These are phyloP conservation scores for Colletotrichum eremochloae DNA, from an alignment of 2,329 filamentous ascomycete genomes.

Conservation along the genomic window DNA sequence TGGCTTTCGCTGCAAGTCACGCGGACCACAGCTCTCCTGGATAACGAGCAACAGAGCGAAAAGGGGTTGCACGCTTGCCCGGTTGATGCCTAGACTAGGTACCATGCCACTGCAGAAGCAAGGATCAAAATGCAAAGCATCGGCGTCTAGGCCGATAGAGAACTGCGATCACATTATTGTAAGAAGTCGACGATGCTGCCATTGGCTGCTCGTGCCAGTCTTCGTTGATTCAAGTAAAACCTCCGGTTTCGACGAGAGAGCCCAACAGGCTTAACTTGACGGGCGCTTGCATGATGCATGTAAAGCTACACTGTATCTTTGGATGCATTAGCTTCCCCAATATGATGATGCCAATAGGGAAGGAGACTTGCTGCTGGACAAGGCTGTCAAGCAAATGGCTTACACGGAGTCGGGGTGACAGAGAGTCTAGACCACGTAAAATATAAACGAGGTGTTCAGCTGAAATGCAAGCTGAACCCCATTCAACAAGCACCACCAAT, in stretches of 20 bases:
- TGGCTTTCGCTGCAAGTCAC: slow-evolving; percentile 1
- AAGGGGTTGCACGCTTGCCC: no score
- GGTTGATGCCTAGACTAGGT: not conserved
- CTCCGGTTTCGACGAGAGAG: not conserved
- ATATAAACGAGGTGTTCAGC: slow-evolving; percentile 27
- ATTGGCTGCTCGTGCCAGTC: not conserved
- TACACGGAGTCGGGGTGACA: slow-evolving; percentile 29
- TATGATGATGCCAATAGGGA: slow-evolving; percentile 10
- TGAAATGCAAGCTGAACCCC: slow-evolving; percentile 21
- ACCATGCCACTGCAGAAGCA: not conserved
- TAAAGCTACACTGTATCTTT: not conserved
- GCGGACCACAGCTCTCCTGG: not conserved
- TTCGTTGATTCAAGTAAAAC: not conserved
- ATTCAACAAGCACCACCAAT: slow-evolving; percentile 16
- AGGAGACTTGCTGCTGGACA: not conserved
- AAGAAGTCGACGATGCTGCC: not conserved
- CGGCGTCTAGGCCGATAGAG: slow-evolving; percentile 6
- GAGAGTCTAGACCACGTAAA: slow-evolving; percentile 8
- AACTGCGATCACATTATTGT: not conserved
- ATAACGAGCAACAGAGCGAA: not conserved
- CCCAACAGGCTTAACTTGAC: not conserved
- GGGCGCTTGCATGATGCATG: slow-evolving; percentile 9
- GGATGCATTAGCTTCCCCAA: slow-evolving; percentile 13
- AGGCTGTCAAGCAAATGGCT: not conserved
- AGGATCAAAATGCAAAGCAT: not conserved